Evolutionary conservation across 129 eudicot genomes (phyloP).

Genomic region (Sambucus nigra): DNA sequence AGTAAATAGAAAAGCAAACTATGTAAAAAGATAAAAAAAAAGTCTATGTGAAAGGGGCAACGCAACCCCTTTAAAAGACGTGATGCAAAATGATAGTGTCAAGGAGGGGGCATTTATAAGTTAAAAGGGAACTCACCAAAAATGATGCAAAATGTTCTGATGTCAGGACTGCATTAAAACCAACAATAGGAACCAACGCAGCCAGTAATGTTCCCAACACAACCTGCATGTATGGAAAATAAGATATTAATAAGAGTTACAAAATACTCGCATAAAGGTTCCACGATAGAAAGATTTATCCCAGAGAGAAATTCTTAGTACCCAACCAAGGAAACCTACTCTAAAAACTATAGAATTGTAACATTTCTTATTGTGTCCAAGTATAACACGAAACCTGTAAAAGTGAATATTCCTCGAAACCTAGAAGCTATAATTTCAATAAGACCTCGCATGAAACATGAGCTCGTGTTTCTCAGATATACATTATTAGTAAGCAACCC

Average conservation of each 20-base stretch:
- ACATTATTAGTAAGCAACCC: too few relatives aligned
- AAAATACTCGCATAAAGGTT: conserved; percentile 6
- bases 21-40: too few relatives aligned
- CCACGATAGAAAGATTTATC: not conserved
- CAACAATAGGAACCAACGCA: conserved; percentile 96
- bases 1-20: too few relatives aligned
- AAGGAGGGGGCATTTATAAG: too few relatives aligned
- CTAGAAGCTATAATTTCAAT: too few relatives aligned
- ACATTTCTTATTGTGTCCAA: not conserved
- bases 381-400: not conserved
- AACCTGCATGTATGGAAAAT: conserved; percentile 43
- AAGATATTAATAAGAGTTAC: conserved; percentile 3
- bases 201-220: conserved; percentile 90
- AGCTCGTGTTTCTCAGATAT: too few relatives aligned
- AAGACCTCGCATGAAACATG: too few relatives aligned
- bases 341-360: not conserved
- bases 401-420: not conserved
- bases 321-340: not conserved
- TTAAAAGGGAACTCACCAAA: conserved; percentile 46
- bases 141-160: conserved; percentile 99
- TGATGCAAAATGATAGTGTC: too few relatives aligned
- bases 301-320: not conserved
- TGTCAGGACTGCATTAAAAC: conserved; percentile 97
- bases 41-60: too few relatives aligned
- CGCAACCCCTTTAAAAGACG: too few relatives aligned